Conservation (phyloP, 78 protist genomes). For the Dictyostelium brefeldianum region DNA sequence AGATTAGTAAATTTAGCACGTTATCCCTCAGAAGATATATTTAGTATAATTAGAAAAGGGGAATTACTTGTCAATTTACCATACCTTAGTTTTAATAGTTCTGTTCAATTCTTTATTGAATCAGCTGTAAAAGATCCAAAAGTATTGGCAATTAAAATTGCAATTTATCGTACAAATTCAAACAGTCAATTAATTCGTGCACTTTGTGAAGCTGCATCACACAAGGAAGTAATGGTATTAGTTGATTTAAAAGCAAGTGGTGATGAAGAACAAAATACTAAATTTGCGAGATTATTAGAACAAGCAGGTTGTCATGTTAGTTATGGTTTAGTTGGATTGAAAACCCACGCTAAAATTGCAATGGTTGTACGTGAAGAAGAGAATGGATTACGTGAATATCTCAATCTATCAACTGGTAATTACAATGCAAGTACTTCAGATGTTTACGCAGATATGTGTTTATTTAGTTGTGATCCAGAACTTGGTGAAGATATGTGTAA, state of each 20-base stretch:
- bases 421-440: slow-evolving; percentile 70
- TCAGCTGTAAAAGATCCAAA: slow-evolving; percentile 75
- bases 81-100: slow-evolving; percentile 46
- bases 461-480: slow-evolving; percentile 58
- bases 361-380: slow-evolving; percentile 75
- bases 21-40: slow-evolving; percentile 39
- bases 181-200: slow-evolving; percentile 61
- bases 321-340: slow-evolving; percentile 74
- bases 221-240: slow-evolving; percentile 66
- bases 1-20: slow-evolving; percentile 17
- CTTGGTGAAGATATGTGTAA: slow-evolving; percentile 75
- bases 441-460: slow-evolving; percentile 58
- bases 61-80: slow-evolving; percentile 63
- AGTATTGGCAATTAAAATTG: slow-evolving; percentile 73
- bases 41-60: slow-evolving; percentile 51
- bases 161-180: slow-evolving; percentile 66
- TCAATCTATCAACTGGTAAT: slow-evolving; percentile 65
- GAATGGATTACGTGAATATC: slow-evolving; percentile 47
- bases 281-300: slow-evolving; percentile 55
- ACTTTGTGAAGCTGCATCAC: slow-evolving; percentile 72
- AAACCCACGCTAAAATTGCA: slow-evolving; percentile 74
- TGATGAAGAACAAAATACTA: slow-evolving; percentile 71
- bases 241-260: slow-evolving; percentile 69
- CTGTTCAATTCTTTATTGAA: slow-evolving; percentile 74
- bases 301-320: slow-evolving; percentile 77